Conservation (phyloP, 768 basidiomycete species). For the Boletus coccyginus region DNA sequence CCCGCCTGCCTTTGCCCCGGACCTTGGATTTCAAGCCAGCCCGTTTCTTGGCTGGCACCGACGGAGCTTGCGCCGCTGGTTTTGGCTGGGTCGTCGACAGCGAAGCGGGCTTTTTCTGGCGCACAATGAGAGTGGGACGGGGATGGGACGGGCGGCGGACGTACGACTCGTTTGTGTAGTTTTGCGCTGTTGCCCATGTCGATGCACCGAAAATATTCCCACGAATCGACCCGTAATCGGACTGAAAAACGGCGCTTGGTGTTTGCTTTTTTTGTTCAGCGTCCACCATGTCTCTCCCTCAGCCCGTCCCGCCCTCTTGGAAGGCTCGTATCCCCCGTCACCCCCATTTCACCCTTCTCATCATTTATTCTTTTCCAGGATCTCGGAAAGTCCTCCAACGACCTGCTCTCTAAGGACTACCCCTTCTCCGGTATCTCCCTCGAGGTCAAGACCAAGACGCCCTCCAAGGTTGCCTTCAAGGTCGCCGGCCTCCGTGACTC, state of each 20-base stretch:
- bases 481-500: constrained; percentile 81
- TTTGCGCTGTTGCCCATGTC: constrained; percentile 38
- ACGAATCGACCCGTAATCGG: constrained; percentile 26
- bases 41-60: constrained; percentile 26
- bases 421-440: constrained; percentile 68
- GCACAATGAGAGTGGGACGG: neutral
- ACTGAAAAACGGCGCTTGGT: constrained; percentile 4
- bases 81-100: constrained; percentile 7
- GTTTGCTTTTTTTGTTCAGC: constrained; percentile 9
- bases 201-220: constrained; percentile 20
- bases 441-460: constrained; percentile 87
- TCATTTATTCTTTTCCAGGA: constrained; percentile 49
- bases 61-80: neutral
- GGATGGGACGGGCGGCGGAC: constrained; percentile 1
- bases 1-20: constrained; percentile 15
- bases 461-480: constrained; percentile 90
- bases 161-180: constrained; percentile 33
- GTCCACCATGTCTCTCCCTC: constrained; percentile 78
- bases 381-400: constrained; percentile 95
- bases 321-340: constrained; percentile 50
- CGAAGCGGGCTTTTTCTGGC: constrained; percentile 26
- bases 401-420: constrained; percentile 92
- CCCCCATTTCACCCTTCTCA: neutral
- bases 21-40: constrained; percentile 25
- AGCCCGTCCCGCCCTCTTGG: constrained; percentile 96